Conservation (phyloP, 768 basidiomycete species). For the Phylloporus scabripes region DNA sequence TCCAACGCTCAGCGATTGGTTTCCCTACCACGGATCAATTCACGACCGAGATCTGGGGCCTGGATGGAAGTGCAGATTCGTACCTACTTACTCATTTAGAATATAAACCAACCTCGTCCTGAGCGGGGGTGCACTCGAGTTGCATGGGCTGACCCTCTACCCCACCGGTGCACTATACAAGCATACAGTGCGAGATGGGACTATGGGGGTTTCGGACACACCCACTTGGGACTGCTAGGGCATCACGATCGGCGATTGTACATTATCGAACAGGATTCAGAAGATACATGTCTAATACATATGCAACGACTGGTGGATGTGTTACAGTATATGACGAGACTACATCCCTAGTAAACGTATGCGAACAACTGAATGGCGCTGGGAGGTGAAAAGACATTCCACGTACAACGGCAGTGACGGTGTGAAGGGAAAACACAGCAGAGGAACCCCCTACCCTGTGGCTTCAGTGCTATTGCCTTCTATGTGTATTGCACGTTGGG, state of each 20-base stretch:
- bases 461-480: no score
- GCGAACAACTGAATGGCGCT: neutral
- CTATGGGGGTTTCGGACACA: no score
- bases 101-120: neutral
- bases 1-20: neutral
- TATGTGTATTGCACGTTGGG: neutral
- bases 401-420: neutral
- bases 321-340: no score
- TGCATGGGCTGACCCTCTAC: no score
- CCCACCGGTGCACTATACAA: no score
- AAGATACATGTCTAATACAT: no score
- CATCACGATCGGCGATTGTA: no score
- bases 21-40: neutral
- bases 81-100: constrained; percentile 5
- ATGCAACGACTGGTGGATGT: no score
- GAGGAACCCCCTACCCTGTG: neutral
- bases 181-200: no score
- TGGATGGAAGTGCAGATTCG: constrained; percentile 14
- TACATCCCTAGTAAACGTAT: no score
- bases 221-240: no score
- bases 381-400: neutral
- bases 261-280: no score
- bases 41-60: constrained; percentile 14
- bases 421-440: neutral
- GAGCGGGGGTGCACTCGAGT: neutral